Conservation (phyloP, 768 basidiomycete species). For the Agrocybe pediades region DNA sequence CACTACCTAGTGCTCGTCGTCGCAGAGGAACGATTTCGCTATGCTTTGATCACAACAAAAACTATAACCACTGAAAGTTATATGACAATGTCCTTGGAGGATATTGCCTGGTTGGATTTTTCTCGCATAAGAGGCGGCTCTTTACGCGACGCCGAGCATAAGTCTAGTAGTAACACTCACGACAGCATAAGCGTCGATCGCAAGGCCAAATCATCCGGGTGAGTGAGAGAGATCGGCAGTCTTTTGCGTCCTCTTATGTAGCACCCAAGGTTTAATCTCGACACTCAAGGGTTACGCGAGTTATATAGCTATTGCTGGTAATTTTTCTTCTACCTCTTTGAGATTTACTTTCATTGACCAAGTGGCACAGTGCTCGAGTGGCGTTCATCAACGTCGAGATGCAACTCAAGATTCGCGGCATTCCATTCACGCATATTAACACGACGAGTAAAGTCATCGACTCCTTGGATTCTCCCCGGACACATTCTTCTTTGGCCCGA, state of each 20-base stretch:
- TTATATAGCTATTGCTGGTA: conserved; percentile 90
- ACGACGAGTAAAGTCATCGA: conserved; percentile 45
- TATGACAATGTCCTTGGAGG: conserved; percentile 67
- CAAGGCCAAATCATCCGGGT: conserved; percentile 18
- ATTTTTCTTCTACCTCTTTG: conserved; percentile 6
- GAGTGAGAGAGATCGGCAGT: conserved; percentile 1
- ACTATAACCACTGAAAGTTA: conserved; percentile 55
- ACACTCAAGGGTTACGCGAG: conserved; percentile 73
- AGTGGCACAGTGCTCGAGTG: conserved; percentile 69
- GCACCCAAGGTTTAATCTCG: conserved; percentile 59
- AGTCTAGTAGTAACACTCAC: neutral
- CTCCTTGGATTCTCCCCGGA: conserved; percentile 49
- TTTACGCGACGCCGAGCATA: conserved; percentile 6
- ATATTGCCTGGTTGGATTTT: conserved; percentile 80
- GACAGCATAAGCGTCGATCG: too few species aligned
- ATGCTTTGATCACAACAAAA: conserved; percentile 76
- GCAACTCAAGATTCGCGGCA: conserved; percentile 81
- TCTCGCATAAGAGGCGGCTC: conserved; percentile 60
- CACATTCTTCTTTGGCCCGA: conserved; percentile 73
- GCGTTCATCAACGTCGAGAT: conserved; percentile 88
- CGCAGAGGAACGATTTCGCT: conserved; percentile 75
- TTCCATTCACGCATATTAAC: conserved; percentile 76
- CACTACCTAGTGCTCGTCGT: conserved; percentile 88
- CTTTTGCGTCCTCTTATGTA: neutral
- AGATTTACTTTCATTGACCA: neutral